phyloP scores from a whole-genome alignment of 78 protist genomes.

The Trichosphaerium sp. region DNA sequence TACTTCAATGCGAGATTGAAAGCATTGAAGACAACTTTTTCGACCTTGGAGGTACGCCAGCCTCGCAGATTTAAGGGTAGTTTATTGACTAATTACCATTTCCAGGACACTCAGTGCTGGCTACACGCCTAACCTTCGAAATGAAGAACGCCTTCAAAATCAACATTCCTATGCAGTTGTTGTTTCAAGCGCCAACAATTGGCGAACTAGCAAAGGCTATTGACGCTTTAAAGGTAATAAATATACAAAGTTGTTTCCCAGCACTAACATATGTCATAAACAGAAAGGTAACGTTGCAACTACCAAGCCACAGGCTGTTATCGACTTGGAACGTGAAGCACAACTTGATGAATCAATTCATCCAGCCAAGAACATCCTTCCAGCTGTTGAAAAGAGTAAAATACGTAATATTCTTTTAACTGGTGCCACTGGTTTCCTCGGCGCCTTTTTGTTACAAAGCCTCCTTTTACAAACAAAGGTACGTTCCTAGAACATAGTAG shows the following conservation, averaged over 20 bases:
- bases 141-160: neutral
- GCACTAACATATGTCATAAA: neutral
- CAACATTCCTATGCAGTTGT: conserved; percentile 28
- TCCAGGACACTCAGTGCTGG: no score
- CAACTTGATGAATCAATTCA: neutral
- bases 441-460: conserved; percentile 11
- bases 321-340: neutral
- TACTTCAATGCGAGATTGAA: neutral
- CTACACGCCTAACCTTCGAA: conserved; percentile 17
- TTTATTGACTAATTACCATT: neutral
- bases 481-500: no score
- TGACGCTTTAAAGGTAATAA: no score
- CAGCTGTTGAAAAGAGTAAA: no score
- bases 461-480: conserved; percentile 19
- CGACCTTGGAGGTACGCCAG: neutral
- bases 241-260: neutral
- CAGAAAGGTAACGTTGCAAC: neutral
- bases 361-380: neutral
- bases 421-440: conserved; percentile 56
- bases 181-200: conserved; percentile 27
- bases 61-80: neutral
- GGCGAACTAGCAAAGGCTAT: conserved; percentile 1
- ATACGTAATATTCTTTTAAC: conserved; percentile 1
- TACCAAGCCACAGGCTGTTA: neutral
- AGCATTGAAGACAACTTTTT: neutral